A percentile compares a stretch with the other conserved stretches of the same genome.
Evolutionary conservation across 371 early-diverging fungal species (phyloP).

Genomic region (Mucor mucedo): DNA sequence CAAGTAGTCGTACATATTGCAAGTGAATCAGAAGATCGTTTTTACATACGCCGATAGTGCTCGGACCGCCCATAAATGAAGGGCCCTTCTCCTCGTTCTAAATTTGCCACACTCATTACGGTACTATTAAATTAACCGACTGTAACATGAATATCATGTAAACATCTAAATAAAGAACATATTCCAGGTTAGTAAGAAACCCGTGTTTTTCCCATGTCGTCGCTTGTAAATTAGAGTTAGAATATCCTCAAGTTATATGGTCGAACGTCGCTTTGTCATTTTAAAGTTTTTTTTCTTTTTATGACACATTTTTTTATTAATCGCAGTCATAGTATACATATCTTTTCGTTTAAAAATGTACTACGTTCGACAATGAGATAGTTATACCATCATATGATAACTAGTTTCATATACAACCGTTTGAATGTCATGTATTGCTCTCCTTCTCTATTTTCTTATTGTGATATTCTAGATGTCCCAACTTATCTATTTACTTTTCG

Average conservation of each 20-base stretch:
- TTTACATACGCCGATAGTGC: neutral
- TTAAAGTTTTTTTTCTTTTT: neutral
- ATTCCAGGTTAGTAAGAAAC: no score
- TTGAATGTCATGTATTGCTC: no score
- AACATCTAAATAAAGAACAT: no score
- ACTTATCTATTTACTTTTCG: no score
- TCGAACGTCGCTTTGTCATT: no score
- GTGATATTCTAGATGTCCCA: neutral
- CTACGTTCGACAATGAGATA: constrained; percentile 15
- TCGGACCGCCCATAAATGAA: neutral
- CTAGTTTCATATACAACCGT: no score
- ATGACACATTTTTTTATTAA: neutral
- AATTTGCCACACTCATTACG: no score
- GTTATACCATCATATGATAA: constrained; percentile 10
- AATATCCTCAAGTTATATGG: no score
- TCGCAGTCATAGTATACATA: neutral
- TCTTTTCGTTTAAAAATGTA: constrained; percentile 5
- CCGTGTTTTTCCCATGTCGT: no score
- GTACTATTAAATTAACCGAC: no score
- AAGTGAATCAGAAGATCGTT: neutral
- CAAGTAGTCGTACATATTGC: neutral
- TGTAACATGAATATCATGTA: no score
- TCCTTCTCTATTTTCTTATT: neutral
- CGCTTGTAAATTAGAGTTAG: no score
- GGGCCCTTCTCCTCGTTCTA: neutral